Evolutionary conservation across 495 filamentous ascomycete species (phyloP).

Genomic region (Penicillium pulvis): DNA sequence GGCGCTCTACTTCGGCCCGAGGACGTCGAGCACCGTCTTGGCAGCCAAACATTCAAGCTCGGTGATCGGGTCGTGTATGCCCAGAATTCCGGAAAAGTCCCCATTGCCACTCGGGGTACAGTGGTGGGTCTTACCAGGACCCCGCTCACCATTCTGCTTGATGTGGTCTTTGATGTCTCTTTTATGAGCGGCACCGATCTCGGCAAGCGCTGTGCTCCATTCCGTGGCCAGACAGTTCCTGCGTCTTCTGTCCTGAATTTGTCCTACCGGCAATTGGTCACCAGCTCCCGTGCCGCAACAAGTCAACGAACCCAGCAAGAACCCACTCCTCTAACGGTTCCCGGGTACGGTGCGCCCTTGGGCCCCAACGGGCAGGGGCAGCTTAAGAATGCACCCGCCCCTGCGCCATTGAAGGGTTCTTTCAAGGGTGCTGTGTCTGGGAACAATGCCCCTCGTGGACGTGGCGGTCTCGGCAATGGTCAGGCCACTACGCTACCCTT

Average conservation of each 20-base stretch:
- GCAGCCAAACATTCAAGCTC: conserved; percentile 79
- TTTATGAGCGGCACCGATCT: conserved; percentile 97
- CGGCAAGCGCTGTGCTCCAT: conserved; percentile 86
- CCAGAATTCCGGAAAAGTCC: conserved; percentile 90
- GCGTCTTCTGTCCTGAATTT: conserved; percentile 84
- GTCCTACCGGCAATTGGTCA: conserved; percentile 76
- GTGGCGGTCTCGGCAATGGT: conserved; percentile 46
- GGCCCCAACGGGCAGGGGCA: conserved; percentile 64
- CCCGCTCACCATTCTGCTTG: conserved; percentile 74
- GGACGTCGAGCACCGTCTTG: conserved; percentile 88
- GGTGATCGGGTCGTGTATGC: conserved; percentile 94
- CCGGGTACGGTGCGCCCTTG: conserved; percentile 60
- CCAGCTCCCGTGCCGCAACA: conserved; percentile 69
- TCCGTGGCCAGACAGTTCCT: conserved; percentile 92
- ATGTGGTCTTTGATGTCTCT: conserved; percentile 88
- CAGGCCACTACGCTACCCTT: conserved; percentile 37
- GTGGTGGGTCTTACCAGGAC: conserved; percentile 90
- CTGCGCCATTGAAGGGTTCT: conserved; percentile 67
- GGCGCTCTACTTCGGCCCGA: conserved; percentile 85
- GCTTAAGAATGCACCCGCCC: conserved; percentile 65
- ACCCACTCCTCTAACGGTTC: conserved; percentile 58
- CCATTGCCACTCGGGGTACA: conserved; percentile 88
- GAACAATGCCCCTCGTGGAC: conserved; percentile 35
- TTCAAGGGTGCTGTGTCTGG: conserved; percentile 68
- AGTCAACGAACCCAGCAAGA: conserved; percentile 55